Conservation (phyloP, 352 stramenopile genomes). For the Aphanomyces cochlioides region DNA sequence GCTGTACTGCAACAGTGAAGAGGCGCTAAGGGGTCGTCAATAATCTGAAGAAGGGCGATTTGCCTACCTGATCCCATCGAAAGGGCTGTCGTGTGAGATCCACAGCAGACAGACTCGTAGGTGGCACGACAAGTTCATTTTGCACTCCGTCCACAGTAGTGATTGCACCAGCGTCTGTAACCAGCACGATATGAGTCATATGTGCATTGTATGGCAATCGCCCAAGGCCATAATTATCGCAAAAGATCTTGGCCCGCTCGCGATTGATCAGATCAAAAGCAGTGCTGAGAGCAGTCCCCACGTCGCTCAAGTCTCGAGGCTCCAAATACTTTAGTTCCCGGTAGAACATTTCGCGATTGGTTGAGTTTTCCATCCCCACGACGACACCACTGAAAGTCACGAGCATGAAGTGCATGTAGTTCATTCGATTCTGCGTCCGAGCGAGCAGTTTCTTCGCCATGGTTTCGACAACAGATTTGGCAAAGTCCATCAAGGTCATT, state of each 20-base stretch:
- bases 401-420: conserved; percentile 88
- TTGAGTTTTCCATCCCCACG: conserved; percentile 82
- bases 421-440: conserved; percentile 70
- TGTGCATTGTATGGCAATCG: conserved; percentile 81
- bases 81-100: conserved; percentile 81
- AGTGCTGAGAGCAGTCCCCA: conserved; percentile 65
- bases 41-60: neutral
- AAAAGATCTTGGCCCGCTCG: conserved; percentile 84
- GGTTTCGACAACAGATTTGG: conserved; percentile 83
- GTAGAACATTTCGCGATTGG: conserved; percentile 80
- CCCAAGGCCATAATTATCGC: conserved; percentile 81
- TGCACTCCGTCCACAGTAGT: conserved; percentile 64
- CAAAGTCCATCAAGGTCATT: conserved; percentile 86
- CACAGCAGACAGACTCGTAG: conserved; percentile 56
- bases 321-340: conserved; percentile 79
- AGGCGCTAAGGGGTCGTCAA: conserved; percentile 38
- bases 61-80: conserved; percentile 69
- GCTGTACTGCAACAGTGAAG: conserved; percentile 78
- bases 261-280: conserved; percentile 88
- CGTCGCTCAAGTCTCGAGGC: conserved; percentile 72
- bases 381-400: conserved; percentile 78
- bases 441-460: conserved; percentile 76
- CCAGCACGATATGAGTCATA: conserved; percentile 68
- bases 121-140: conserved; percentile 67
- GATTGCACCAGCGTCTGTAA: conserved; percentile 75